These are phyloP conservation scores for Paecilomyces niveus DNA, from an alignment of 2,329 filamentous ascomycete genomes.

Conservation along the genomic window DNA sequence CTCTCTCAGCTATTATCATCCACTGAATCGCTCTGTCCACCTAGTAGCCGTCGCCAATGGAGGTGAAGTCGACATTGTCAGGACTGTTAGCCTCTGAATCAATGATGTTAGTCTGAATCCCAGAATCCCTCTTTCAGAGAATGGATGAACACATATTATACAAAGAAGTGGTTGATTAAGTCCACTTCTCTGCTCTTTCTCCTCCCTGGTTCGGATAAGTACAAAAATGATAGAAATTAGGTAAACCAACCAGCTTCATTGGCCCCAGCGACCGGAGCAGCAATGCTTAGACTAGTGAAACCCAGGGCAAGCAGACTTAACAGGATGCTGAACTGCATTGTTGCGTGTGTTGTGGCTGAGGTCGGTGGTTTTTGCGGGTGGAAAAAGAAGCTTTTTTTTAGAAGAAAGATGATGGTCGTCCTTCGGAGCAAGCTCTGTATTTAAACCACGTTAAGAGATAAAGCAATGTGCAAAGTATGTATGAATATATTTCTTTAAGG, in stretches of 20 bases:
- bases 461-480: no score
- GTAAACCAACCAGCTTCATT: background rate
- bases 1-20: background rate
- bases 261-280: background rate
- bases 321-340: background rate
- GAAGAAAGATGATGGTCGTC: background rate
- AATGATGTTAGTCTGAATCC: background rate
- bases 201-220: background rate
- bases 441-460: background rate
- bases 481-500: no score
- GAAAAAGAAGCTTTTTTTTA: background rate
- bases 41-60: background rate
- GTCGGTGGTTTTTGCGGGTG: background rate
- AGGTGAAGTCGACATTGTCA: background rate
- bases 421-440: background rate
- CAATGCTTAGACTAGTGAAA: background rate
- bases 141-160: background rate
- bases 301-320: background rate
- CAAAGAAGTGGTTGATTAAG: background rate
- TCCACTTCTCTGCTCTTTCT: background rate
- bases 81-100: background rate
- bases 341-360: background rate
- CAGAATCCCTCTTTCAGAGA: background rate
- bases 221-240: background rate
- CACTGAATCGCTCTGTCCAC: background rate